These are phyloP conservation scores for Hypoxylon sp. DNA, from an alignment of 2,329 filamentous ascomycete species.

Conservation along the genomic window DNA sequence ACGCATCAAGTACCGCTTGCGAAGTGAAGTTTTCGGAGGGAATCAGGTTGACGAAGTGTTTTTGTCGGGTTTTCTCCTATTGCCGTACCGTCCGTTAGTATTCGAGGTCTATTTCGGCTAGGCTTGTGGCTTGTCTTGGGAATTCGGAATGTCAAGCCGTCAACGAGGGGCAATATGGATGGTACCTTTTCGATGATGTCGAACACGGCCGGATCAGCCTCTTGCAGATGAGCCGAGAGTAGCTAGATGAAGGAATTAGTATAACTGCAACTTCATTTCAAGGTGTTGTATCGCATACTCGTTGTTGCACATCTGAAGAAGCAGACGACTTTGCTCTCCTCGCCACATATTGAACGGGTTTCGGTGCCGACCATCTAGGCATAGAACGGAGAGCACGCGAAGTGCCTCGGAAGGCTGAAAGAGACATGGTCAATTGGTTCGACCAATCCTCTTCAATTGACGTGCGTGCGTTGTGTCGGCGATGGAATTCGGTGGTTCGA, in stretches of 20 bases:
- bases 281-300: conserved; percentile 52
- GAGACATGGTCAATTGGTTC: conserved; percentile 53
- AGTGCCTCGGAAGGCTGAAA: conserved; percentile 57
- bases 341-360: conserved; percentile 37
- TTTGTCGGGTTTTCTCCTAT: conserved; percentile 93
- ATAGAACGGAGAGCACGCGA: conserved; percentile 55
- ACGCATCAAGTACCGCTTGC: conserved; percentile 87
- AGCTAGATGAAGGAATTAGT: conserved; percentile 62
- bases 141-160: no score
- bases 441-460: conserved; percentile 9
- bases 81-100: conserved; percentile 10
- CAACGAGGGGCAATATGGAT: neutral
- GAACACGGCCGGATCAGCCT: conserved; percentile 87
- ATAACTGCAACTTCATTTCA: conserved; percentile 4
- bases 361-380: conserved; percentile 46
- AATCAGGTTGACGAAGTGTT: conserved; percentile 98
- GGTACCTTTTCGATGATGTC: conserved; percentile 87
- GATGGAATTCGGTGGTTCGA: conserved; percentile 1
- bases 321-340: conserved; percentile 57
- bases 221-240: conserved; percentile 78
- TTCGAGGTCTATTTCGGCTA: conserved; percentile 2
- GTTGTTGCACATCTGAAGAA: conserved; percentile 65
- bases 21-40: conserved; percentile 97
- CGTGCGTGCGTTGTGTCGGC: no score
- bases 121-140: no score